Evolutionary conservation across 78 protist genomes (phyloP).

Genomic region (Dictyostelium purpureum): DNA sequence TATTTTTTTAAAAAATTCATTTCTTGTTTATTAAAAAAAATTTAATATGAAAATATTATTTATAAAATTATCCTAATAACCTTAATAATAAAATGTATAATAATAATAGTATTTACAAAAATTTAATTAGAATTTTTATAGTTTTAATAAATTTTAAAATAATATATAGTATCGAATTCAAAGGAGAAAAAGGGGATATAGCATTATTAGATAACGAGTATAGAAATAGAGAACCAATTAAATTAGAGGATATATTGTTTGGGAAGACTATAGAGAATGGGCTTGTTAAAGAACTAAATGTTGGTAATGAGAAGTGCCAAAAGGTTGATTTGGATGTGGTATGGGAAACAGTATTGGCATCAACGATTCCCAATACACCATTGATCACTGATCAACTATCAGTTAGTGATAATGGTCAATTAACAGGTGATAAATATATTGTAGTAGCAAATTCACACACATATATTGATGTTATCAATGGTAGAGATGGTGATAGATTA

Average conservation of each 20-base stretch:
- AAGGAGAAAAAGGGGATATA: background rate
- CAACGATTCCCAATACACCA: conserved; percentile 6
- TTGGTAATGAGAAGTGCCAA: background rate
- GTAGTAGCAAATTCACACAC: background rate
- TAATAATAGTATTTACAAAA: no score
- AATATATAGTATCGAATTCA: background rate
- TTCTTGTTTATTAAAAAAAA: no score
- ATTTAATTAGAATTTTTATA: no score
- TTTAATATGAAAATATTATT: no score
- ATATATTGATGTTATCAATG: conserved; percentile 36
- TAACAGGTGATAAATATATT: conserved; percentile 14
- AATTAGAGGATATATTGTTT: conserved; percentile 39
- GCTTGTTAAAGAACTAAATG: background rate
- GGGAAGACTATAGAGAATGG: background rate
- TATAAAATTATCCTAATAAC: no score
- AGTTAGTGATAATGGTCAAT: no score
- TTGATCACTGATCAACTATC: conserved; percentile 16
- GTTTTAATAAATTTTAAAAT: no score
- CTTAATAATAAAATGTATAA: no score
- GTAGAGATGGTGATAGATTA: conserved; percentile 7
- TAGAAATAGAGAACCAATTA: conserved; percentile 24
- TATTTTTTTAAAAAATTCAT: no score
- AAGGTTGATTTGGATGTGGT: background rate
- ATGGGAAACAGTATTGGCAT: conserved; percentile 17
- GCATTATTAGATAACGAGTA: conserved; percentile 39